Evolutionary conservation across 192 early-diverging fungal species (phyloP), one percentile per base, ranked within the genome.

Genomic region (Backusella tarrabulga): DNA sequence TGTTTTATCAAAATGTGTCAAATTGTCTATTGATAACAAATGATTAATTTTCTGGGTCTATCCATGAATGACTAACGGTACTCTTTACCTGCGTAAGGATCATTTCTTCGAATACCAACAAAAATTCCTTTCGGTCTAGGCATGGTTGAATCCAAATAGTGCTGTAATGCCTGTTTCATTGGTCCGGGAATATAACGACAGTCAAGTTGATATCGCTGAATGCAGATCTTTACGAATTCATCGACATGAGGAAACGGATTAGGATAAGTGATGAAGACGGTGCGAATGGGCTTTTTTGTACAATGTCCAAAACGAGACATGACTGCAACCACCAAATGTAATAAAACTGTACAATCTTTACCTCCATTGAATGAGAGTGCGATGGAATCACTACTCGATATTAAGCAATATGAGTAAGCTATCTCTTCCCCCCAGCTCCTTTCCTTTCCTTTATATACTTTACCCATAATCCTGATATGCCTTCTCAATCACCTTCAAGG

Each of bases 281-380:
- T 70, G 11, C 76, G 72, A 70, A 72, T 14, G 3, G n/a, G 68
- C 50, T 78, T 75, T 34, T 38, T 66, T 5, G 67, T 35, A 17
- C 46, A 26, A 17, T 50, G 34, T 35, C 52, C 67, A 34, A 75
- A 15, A 69, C 56, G 76, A 42, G 71, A 72, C 40, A 93, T 83
- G 3, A 92, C 95, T 14, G 92, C 92, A 6, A 87, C 83, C 29
- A 93, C 88, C 40, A 97, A 80, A 78, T 95, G 93, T 44, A 99
- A 85, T 56, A 99, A 83, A 12, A 96, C 94, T 4, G 97, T 97
- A 85, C 97, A 98, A 81, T 99, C 97, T 83, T 99, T 99, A 26
- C 97, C 97, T 19, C 97, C 97, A 79, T 99, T 99, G 78, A 98
- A 99, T 71, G 92, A 92, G 42, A 99, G 83, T 11, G 92, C 89